Base-by-base conservation (phyloP, 164 flowering plant species). In the Aristolochia californica region DNA sequence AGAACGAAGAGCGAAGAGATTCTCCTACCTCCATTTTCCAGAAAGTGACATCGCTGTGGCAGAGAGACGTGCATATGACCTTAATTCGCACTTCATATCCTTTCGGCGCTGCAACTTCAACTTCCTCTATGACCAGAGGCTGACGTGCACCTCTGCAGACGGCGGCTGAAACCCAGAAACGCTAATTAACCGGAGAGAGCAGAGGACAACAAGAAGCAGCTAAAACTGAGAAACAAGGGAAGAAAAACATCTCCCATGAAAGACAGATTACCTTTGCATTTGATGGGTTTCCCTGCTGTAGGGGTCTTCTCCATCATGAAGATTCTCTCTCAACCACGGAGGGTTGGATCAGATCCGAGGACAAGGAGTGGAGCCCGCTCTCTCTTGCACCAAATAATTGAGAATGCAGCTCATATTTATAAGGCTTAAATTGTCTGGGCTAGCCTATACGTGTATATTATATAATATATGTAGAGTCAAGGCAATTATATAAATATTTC, bases 61-160 rank as follows among this genome's bases (percentile, higher is more conserved):
- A 85, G 4, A 85, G 75, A 28, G 88, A 79, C 2, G 88, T 75
- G 63, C 86, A 85, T 10, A 85, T 28, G 22, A 85, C 73, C 43
- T 72, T 77, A 65, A 85, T 75, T 54, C 91, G 58, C 26, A 81
- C 83, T 66, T 83, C 88, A 58, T 61, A 74, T 20, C 72, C 75
- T 67, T 66, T 57, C 1, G 91, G 88, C 13, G 91, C 72, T 0
- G 74, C 81, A 7, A 83, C 91, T 68, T 76, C 71, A 16, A 85
- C 69, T 25, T 83, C 84, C 61, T 83, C 86, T 20, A 83, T 83
- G 47, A 70, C 71, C 5, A 83, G 60, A 4, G 82, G 61, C 58
- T 79, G 77, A 16, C 83, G 82, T 43, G 80, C 58, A 0, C 53
- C 65, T 62, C 82, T 74, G 52, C 80, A 63, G 0, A 82, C 50